Percentiles rank a stretch among this genome's conserved stretches.
phyloP scores from a whole-genome alignment of 2,329 filamentous ascomycete genomes.

The Verticillium tricorpus region DNA sequence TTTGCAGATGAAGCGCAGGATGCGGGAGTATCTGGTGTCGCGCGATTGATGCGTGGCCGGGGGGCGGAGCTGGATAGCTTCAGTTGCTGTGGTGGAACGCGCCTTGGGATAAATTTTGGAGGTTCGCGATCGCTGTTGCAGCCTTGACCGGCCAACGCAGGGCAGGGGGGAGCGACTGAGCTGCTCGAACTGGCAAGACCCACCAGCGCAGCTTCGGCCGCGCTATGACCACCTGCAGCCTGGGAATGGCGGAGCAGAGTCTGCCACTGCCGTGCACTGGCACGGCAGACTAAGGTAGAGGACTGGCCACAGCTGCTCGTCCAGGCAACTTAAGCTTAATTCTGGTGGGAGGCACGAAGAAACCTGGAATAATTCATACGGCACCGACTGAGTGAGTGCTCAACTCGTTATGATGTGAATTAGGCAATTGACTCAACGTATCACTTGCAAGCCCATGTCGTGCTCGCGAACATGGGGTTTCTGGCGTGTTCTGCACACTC shows the following conservation, averaged over 20 bases:
- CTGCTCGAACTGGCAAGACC: background rate
- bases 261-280: background rate
- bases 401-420: no score
- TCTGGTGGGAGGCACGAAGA: no score
- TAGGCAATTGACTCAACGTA: no score
- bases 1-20: background rate
- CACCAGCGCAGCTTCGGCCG: background rate
- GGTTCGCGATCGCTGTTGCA: slow-evolving; percentile 9
- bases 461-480: no score
- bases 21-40: background rate
- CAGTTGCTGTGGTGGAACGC: slow-evolving; percentile 7
- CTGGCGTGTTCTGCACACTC: no score
- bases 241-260: background rate
- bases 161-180: slow-evolving; percentile 5
- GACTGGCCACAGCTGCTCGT: no score
- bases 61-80: background rate
- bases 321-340: no score
- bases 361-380: no score
- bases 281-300: no score
- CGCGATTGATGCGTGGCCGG: background rate
- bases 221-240: background rate
- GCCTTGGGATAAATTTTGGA: slow-evolving; percentile 15
- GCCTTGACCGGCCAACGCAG: slow-evolving; percentile 8
- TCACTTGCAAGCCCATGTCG: no score
- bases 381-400: no score